Evolutionary conservation across 805 yeast species (phyloP), one percentile per base, ranked within the genome.

Genomic region (Komagataella pseudopastoris): DNA sequence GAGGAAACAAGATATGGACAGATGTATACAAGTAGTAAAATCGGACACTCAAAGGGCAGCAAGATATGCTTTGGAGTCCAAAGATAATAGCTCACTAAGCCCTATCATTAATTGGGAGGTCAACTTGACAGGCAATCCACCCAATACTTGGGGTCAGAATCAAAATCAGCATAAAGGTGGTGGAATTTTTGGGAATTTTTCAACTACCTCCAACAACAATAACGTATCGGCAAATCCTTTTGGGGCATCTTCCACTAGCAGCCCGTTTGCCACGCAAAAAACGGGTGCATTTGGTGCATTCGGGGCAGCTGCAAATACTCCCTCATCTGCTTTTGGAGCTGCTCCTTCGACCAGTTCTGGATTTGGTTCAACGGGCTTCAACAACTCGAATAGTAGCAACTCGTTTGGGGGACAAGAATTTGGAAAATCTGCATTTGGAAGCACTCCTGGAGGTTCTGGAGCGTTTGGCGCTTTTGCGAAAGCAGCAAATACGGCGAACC

Each of bases 271-370:
- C 14, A 8, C 39, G 20, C 46, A 18, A 46, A 39, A 36, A 3
- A 22, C 48, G 8, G 23, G 44, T 1, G 24, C 49, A 7, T 43
- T 30, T 30, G 39, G 39, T 10, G 39, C 49, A 6, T 47, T 47
- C 14, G 49, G 44, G 6, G 44, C 16, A 7, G 49, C 49, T 14
- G 17, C 44, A 16, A 23, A n/a, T 20, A 14, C 49, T 6, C 10
- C 10, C 14, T n/a, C 39, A 17, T 47, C 49, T 36, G 20, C 49
- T 23, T 47, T 47, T 47, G 49, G 49, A 24, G 49, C 43, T 20
- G 17, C 49, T n/a, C 18, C 6, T 14, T n/a, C 49, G 7, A 23
- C 44, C 3, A 23, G n/a, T 30, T 23, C 44, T 16, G 24, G 44
- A 30, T 16, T n/a, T 10, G 45, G 22, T 16, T n/a, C n/a, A 10